These are phyloP conservation scores for Passiflora organensis DNA, from an alignment of 345 rosid genomes.

Conservation along the genomic window DNA sequence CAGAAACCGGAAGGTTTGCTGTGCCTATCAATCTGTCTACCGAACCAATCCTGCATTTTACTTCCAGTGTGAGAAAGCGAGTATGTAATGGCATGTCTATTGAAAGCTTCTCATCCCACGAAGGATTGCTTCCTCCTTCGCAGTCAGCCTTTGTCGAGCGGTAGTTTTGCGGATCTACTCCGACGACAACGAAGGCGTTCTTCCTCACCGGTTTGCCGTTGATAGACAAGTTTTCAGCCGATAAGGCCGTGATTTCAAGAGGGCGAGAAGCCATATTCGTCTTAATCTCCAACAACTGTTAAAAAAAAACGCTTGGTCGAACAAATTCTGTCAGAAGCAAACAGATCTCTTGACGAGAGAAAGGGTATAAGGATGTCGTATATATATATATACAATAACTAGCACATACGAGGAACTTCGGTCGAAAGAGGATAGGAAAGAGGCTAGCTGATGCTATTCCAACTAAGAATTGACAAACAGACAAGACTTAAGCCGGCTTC, in stretches of 20 bases:
- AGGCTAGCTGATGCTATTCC: not conserved
- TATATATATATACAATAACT: too few relatives aligned
- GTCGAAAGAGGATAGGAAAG: not conserved
- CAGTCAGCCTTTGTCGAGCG: slow-evolving; percentile 19
- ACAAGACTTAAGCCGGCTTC: too few relatives aligned
- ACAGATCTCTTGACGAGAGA: too few relatives aligned
- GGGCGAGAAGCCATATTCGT: slow-evolving; percentile 3
- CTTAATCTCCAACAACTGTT: too few relatives aligned
- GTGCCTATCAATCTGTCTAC: slow-evolving; percentile 35
- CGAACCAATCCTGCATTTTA: slow-evolving; percentile 26
- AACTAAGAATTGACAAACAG: too few relatives aligned
- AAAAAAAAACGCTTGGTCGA: too few relatives aligned
- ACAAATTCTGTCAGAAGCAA: too few relatives aligned
- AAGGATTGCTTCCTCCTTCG: slow-evolving; percentile 42
- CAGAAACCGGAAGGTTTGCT: slow-evolving; percentile 47
- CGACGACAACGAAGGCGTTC: slow-evolving; percentile 30
- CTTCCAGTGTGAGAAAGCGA: slow-evolving; percentile 37
- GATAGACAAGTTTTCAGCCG: slow-evolving; percentile 49
- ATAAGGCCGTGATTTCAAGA: slow-evolving; percentile 48
- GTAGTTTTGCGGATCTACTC: slow-evolving; percentile 14
- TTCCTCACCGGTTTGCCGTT: slow-evolving; percentile 38
- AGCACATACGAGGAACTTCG: not conserved
- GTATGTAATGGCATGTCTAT: slow-evolving; percentile 35
- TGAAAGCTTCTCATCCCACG: slow-evolving; percentile 51
- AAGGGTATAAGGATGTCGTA: too few relatives aligned